phyloP scores from a whole-genome alignment of 1,139 yeast genomes.

The Torulaspora globosa region DNA sequence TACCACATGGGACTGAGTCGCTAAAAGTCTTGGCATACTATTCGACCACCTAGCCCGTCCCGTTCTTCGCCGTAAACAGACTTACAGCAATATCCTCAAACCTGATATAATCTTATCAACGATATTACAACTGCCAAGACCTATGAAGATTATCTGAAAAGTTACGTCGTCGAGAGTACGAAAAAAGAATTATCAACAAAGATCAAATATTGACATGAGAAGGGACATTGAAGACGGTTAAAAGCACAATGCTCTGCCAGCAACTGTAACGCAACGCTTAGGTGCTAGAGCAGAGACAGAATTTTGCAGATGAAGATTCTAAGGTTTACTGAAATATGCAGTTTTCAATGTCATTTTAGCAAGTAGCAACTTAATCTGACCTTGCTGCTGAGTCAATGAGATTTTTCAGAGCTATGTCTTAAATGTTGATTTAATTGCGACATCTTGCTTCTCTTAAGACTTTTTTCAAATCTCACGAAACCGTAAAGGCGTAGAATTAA shows the following conservation, averaged over 20 bases:
- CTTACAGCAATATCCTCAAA: neutral
- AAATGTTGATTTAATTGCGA: too few relatives aligned
- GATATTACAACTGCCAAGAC: neutral
- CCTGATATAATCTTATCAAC: neutral
- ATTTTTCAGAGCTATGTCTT: too few relatives aligned
- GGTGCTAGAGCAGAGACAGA: too few relatives aligned
- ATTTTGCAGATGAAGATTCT: too few relatives aligned
- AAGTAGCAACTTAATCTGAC: too few relatives aligned
- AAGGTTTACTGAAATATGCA: too few relatives aligned
- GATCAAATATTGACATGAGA: neutral
- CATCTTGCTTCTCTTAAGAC: too few relatives aligned
- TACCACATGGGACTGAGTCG: constrained; percentile 67
- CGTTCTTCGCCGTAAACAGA: neutral
- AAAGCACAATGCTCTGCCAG: neutral
- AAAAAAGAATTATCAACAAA: neutral
- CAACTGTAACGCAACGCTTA: too few relatives aligned
- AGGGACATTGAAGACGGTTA: neutral
- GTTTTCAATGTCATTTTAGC: too few relatives aligned
- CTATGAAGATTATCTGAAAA: neutral
- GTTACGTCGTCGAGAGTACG: neutral
- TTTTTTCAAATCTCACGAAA: too few relatives aligned
- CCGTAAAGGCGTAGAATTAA: neutral
- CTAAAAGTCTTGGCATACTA: constrained; percentile 12
- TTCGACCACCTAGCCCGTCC: neutral
- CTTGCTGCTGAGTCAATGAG: too few relatives aligned